phyloP scores from a whole-genome alignment of 1,284 basidiomycete genomes.

The Phellinidium pouzarii region DNA sequence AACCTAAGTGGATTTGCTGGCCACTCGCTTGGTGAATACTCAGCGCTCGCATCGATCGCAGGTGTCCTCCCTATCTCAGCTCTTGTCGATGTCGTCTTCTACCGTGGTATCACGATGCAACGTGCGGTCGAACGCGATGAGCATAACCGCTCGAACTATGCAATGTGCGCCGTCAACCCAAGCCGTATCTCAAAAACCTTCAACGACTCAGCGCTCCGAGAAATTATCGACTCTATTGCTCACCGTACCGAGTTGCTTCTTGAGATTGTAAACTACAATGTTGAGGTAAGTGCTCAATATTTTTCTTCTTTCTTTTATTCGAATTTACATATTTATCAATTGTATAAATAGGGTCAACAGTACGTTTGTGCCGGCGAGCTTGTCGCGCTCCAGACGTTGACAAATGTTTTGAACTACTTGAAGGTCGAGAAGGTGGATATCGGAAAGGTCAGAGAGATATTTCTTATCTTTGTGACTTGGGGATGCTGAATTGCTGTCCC shows the following conservation, averaged over 20 bases:
- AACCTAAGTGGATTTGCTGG: constrained; percentile 91
- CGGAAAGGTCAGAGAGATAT: constrained; percentile 55
- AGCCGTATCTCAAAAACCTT: constrained; percentile 91
- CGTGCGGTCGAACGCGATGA: constrained; percentile 93
- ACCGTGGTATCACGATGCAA: constrained; percentile 99
- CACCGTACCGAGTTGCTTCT: constrained; percentile 73
- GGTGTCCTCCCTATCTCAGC: constrained; percentile 92
- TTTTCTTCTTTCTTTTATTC: constrained; percentile 11
- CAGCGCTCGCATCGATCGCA: constrained; percentile 93
- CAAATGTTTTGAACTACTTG: constrained; percentile 94
- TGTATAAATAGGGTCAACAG: constrained; percentile 70
- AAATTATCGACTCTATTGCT: constrained; percentile 90
- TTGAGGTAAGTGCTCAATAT: constrained; percentile 56
- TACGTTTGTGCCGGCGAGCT: constrained; percentile 98
- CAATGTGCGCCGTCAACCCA: constrained; percentile 98
- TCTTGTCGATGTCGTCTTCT: constrained; percentile 98
- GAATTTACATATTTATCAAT: constrained; percentile 9
- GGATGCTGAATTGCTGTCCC: constrained; percentile 16
- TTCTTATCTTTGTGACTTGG: constrained; percentile 2
- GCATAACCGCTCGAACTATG: constrained; percentile 91
- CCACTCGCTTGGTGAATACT: constrained; percentile 98
- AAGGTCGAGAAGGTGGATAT: constrained; percentile 98
- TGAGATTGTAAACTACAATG: constrained; percentile 97
- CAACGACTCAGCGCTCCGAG: constrained; percentile 86
- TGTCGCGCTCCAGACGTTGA: constrained; percentile 86